phyloP scores from a whole-genome alignment of 1,284 basidiomycete species.

The Entoloma clypeatum region DNA sequence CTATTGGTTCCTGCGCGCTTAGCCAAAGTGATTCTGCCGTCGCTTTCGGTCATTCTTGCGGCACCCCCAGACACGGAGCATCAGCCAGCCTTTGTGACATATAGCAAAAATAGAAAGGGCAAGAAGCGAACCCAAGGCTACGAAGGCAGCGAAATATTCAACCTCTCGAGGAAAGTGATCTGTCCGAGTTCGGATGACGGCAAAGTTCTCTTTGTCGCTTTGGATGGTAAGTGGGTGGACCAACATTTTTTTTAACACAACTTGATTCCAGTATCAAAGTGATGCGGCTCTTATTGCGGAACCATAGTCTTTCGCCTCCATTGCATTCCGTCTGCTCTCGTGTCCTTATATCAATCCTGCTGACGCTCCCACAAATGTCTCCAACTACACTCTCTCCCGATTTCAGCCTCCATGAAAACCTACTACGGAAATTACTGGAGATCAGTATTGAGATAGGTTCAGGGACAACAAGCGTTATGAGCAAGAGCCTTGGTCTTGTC shows the following conservation, averaged over 20 bases:
- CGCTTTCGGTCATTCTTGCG: conserved; percentile 47
- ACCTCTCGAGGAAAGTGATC: conserved; percentile 44
- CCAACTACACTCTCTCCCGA: conserved; percentile 56
- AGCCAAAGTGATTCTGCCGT: conserved; percentile 49
- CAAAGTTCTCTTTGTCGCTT: conserved; percentile 48
- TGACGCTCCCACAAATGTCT: conserved; percentile 53
- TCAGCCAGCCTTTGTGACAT: conserved; percentile 17
- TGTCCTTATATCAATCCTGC: conserved; percentile 51
- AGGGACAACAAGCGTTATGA: conserved; percentile 55
- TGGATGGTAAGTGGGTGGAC: conserved; percentile 53
- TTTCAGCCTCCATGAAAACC: conserved; percentile 39
- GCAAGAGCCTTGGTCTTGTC: conserved; percentile 55
- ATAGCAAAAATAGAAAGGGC: conserved; percentile 48
- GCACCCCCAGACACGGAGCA: conserved; percentile 32
- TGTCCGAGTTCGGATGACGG: conserved; percentile 50
- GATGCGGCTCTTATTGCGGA: conserved; percentile 43
- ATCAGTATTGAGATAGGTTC: conserved; percentile 46
- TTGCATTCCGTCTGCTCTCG: conserved; percentile 58
- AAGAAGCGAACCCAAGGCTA: conserved; percentile 76
- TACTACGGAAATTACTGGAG: conserved; percentile 43
- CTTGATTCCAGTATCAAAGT: conserved; percentile 34
- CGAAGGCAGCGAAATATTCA: conserved; percentile 78
- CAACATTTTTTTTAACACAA: conserved; percentile 2
- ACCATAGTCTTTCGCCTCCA: conserved; percentile 46
- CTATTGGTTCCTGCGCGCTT: conserved; percentile 50